phyloP scores from a whole-genome alignment of 164 flowering plant genomes.

The Buxus sempervirens region DNA sequence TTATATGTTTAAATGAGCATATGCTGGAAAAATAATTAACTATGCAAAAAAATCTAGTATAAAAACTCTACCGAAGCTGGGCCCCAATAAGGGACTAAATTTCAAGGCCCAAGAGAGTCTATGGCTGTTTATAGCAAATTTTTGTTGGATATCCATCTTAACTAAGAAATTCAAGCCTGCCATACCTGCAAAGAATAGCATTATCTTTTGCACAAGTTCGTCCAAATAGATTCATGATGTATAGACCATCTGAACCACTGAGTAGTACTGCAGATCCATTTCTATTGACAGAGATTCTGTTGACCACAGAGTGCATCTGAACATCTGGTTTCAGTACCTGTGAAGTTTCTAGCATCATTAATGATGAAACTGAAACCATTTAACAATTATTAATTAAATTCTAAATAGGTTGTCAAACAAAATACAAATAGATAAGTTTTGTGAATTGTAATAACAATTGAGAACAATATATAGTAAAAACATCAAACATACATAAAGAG shows the following conservation, averaged over 20 bases:
- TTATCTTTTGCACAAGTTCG: conserved; percentile 44
- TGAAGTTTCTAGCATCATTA: conserved; percentile 13
- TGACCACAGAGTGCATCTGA: conserved; percentile 43
- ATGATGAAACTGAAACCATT: background rate
- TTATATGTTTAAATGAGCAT: background rate
- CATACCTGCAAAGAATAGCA: conserved; percentile 66
- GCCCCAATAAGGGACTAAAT: no score
- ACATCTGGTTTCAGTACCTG: conserved; percentile 70
- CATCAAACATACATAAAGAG: no score
- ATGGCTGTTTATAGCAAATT: no score
- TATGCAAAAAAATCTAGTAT: background rate
- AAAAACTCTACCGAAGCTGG: no score
- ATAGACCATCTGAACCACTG: conserved; percentile 47
- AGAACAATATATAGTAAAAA: no score
- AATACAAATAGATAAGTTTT: no score
- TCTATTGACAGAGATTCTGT: conserved; percentile 57
- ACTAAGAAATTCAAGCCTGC: background rate
- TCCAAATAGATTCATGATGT: conserved; percentile 70
- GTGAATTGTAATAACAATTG: no score
- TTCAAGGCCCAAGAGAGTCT: no score
- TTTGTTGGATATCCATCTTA: background rate
- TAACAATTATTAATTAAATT: background rate
- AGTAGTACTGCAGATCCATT: conserved; percentile 71
- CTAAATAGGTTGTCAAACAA: no score
- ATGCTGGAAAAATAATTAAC: background rate